Evolutionary conservation across 768 basidiomycete genomes (phyloP).

Genomic region (Clavulina sp.): DNA sequence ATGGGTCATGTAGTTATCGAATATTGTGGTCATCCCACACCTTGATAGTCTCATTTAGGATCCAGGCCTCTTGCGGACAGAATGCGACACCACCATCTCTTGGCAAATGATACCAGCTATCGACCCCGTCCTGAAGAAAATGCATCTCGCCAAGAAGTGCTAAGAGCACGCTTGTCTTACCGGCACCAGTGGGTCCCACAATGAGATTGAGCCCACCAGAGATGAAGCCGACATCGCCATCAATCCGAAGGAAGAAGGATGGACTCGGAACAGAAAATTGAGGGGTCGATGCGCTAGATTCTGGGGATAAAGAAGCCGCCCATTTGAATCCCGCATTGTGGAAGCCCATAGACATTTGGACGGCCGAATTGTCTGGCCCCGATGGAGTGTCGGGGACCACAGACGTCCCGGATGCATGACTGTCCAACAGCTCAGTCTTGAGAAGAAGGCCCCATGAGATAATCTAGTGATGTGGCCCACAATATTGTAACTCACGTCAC

Average conservation of each 20-base stretch:
- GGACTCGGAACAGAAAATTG: constrained; percentile 26
- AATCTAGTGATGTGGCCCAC: too few species aligned
- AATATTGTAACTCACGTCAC: too few species aligned
- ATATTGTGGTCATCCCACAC: neutral
- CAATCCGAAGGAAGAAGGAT: constrained; percentile 18
- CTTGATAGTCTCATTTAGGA: constrained; percentile 59
- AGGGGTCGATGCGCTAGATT: constrained; percentile 26
- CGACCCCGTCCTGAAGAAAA: constrained; percentile 19
- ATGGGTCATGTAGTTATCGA: neutral
- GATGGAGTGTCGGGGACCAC: too few species aligned
- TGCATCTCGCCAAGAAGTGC: constrained; percentile 25
- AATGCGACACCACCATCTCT: constrained; percentile 53
- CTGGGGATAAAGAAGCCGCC: constrained; percentile 37
- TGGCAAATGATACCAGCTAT: constrained; percentile 54
- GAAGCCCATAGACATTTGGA: constrained; percentile 10
- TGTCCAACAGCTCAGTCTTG: constrained; percentile 22
- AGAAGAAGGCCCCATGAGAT: too few species aligned
- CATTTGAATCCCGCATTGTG: constrained; percentile 31
- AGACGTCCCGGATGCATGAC: constrained; percentile 13
- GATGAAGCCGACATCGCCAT: constrained; percentile 18
- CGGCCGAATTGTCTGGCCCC: too few species aligned
- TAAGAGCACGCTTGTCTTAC: constrained; percentile 12
- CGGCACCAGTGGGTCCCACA: constrained; percentile 20
- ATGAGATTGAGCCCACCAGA: constrained; percentile 22
- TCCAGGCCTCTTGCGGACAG: constrained; percentile 73